These are phyloP conservation scores for Metschnikowia colocasiae DNA, from an alignment of 805 yeast genomes.

Conservation along the genomic window DNA sequence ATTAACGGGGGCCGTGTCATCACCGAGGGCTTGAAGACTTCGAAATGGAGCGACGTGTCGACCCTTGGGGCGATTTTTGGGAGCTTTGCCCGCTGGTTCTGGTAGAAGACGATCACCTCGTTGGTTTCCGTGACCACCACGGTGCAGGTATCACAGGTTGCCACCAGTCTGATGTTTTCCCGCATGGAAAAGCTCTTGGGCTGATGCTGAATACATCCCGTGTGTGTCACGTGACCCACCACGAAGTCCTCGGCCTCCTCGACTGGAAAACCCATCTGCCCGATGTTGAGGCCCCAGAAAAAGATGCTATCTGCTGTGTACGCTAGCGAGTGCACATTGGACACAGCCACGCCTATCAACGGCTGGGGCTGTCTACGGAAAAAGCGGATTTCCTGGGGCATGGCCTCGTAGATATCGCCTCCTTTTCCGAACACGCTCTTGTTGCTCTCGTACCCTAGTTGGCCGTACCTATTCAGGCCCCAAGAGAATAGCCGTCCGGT, in stretches of 20 bases:
- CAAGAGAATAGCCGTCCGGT: conserved; percentile 62
- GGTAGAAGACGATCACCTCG: conserved; percentile 60
- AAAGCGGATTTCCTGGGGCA: conserved; percentile 37
- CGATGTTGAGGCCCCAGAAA: conserved; percentile 77
- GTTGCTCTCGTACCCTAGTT: conserved; percentile 47
- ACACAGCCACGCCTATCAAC: conserved; percentile 52
- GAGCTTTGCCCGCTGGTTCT: conserved; percentile 52
- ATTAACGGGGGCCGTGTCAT: conserved; percentile 41
- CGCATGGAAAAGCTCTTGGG: conserved; percentile 32
- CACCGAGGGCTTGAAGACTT: conserved; percentile 50
- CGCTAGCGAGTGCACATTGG: conserved; percentile 67
- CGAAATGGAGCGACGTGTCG: conserved; percentile 43
- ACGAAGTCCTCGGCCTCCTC: neutral
- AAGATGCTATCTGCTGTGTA: conserved; percentile 47
- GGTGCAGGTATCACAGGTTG: conserved; percentile 68
- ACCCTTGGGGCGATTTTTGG: conserved; percentile 38
- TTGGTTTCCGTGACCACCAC: conserved; percentile 55
- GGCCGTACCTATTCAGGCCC: conserved; percentile 73
- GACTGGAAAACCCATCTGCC: conserved; percentile 42
- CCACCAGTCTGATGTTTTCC: conserved; percentile 52
- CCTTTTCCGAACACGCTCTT: conserved; percentile 18
- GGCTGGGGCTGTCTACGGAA: conserved; percentile 19
- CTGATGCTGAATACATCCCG: neutral
- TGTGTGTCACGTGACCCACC: neutral
- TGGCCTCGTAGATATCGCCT: conserved; percentile 28